phyloP scores from a whole-genome alignment of 192 early-diverging fungal species.

The Backusella sp. region DNA sequence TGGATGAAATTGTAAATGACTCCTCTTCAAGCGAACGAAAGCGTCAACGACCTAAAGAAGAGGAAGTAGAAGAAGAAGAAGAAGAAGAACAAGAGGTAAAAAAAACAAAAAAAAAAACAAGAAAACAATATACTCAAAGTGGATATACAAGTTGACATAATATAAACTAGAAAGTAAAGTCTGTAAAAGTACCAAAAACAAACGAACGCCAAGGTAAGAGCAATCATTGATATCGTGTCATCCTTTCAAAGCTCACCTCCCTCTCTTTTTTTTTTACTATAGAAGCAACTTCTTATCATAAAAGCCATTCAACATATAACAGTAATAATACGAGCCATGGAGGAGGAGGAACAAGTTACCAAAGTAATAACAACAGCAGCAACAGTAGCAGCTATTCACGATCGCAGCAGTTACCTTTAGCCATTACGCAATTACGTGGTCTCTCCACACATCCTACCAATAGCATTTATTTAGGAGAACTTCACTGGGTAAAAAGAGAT shows the following conservation, averaged over 20 bases:
- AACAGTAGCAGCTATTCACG: not conserved
- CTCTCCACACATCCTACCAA: slow-evolving; percentile 30
- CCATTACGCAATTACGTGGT: slow-evolving; percentile 25
- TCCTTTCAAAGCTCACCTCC: not conserved
- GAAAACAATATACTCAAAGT: not conserved
- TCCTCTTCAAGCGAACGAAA: slow-evolving; percentile 26
- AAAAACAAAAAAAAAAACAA: not conserved
- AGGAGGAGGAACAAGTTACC: not conserved
- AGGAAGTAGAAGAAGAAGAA: not conserved
- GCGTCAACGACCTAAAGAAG: slow-evolving; percentile 5
- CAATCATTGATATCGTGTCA: not conserved
- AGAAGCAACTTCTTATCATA: not conserved
- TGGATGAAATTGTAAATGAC: slow-evolving; percentile 38
- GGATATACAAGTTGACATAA: not conserved
- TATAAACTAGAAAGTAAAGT: not conserved
- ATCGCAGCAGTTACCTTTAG: slow-evolving; percentile 17
- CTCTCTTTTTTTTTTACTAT: too few species aligned
- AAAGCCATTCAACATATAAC: not conserved
- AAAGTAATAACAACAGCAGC: not conserved
- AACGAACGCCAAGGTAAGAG: not conserved
- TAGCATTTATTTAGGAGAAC: slow-evolving; percentile 44
- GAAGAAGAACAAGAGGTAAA: not conserved
- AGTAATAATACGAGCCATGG: not conserved
- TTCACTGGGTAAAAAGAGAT: slow-evolving; percentile 39
- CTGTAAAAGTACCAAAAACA: not conserved